Evolutionary conservation across 2,329 filamentous ascomycete species (phyloP), one percentile per base, ranked within the genome.

Genomic region (Alternaria conjuncta): DNA sequence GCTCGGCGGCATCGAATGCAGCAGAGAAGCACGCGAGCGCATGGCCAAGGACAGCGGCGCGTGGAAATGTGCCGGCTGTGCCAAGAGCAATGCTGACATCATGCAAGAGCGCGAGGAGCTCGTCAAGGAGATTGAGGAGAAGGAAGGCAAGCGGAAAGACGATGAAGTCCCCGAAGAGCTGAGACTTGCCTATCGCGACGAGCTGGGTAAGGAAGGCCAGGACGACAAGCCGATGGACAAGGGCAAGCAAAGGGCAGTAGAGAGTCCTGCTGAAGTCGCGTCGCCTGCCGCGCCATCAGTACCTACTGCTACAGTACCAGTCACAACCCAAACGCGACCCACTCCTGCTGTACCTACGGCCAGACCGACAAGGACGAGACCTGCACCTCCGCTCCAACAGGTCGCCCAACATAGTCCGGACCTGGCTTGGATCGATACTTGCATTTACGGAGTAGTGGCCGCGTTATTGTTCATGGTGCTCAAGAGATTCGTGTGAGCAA

Each of bases 1-100:
- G 83, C 84, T 99, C 2, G 96, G 96, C 12, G 96, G 96, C 0
- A 84, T 98, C 72, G 94, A 97, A 69, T 90, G 90, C 4, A 87
- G 84, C 25, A 89, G 69, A 18, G 67, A 84, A 6, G 88, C 92
- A 55, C 84, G 95, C 58, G 86, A 86, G 72, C 83, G 87, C 49
- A 86, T 96, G 72, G 96, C 96, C 5, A 82, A 77, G 50, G 88
- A 91, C 73, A 93, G 89, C 64, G 80, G 80, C 1, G 75, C 71
- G 0, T 97, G 89, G 86, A 86, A 82, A 57, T 98, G 96, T 80
- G 76, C 84, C 0, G 85, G 83, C 0, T 98, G 95, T 77, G 89
- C 81, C 56, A 89, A 86, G 80, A 86, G 84, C 10, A 97, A 97
- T 75, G 85, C 83, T 55, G 91, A 92, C 64, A 90, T 97, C 43